A percentile compares a stretch with the other conserved stretches of the same genome.
Evolutionary conservation across 2,329 filamentous ascomycete genomes (phyloP).

Genomic region (Clonostachys solani): DNA sequence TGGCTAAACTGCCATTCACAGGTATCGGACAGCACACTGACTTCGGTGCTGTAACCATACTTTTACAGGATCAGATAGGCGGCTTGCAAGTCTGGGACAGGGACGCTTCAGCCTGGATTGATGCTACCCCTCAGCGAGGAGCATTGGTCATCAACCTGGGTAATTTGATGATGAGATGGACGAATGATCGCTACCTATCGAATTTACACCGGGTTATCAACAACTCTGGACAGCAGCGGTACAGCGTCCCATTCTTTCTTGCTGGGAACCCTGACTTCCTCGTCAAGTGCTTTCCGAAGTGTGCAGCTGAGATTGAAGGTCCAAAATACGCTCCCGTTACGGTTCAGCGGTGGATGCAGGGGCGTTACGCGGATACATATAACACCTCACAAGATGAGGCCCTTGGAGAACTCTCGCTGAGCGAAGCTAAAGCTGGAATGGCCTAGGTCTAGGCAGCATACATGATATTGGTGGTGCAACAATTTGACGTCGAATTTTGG

Average conservation of each 20-base stretch:
- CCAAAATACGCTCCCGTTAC: conserved; percentile 23
- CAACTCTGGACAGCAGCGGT: conserved; percentile 41
- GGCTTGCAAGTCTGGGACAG: conserved; percentile 47
- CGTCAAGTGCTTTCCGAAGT: conserved; percentile 24
- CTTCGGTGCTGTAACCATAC: conserved; percentile 50
- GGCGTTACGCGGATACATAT: too few relatives aligned
- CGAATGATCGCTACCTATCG: conserved; percentile 45
- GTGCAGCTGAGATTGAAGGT: conserved; percentile 10
- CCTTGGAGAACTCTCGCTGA: too few relatives aligned
- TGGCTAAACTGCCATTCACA: conserved; percentile 21
- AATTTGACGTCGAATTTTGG: too few relatives aligned
- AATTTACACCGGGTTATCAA: conserved; percentile 54
- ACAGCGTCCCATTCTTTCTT: conserved; percentile 53
- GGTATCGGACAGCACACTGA: conserved; percentile 47
- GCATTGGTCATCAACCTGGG: conserved; percentile 50
- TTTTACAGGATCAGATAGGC: conserved; percentile 44
- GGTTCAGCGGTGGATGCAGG: conserved; percentile 13
- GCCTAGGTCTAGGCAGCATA: too few relatives aligned
- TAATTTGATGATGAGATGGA: conserved; percentile 45
- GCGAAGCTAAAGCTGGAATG: too few relatives aligned
- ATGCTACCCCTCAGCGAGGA: conserved; percentile 31
- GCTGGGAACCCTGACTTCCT: conserved; percentile 44
- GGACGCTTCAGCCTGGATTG: conserved; percentile 35
- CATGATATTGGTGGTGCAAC: too few relatives aligned
- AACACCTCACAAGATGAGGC: too few relatives aligned